Percentiles rank a stretch among this genome's conserved stretches.
Evolutionary conservation across 2,329 filamentous ascomycete species (phyloP).

Genomic region (Ilyonectria robusta): DNA sequence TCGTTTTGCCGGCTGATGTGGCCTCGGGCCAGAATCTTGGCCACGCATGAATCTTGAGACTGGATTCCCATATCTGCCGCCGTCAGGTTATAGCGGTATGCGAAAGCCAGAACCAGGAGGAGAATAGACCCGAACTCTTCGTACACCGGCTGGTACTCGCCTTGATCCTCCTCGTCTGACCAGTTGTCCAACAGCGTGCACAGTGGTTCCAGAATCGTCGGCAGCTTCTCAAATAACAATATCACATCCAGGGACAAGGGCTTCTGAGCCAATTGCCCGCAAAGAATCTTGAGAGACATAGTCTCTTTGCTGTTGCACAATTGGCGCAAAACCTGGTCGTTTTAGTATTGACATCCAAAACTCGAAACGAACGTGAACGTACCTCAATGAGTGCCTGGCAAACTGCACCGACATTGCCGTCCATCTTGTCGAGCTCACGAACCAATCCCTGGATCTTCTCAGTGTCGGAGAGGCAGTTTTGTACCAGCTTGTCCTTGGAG

Average conservation of each 20-base stretch:
- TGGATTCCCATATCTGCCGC: conserved; percentile 74
- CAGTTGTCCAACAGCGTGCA: conserved; percentile 84
- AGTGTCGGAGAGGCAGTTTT: conserved; percentile 82
- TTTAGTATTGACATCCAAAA: conserved; percentile 12
- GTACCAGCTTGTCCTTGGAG: conserved; percentile 82
- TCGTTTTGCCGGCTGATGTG: conserved; percentile 70
- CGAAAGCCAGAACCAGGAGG: conserved; percentile 79
- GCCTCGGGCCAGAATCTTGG: conserved; percentile 73
- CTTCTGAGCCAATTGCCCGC: conserved; percentile 79
- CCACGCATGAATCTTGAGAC: conserved; percentile 75
- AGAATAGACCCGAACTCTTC: conserved; percentile 87
- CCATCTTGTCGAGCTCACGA: conserved; percentile 87
- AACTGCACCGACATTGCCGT: conserved; percentile 91
- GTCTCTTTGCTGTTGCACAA: conserved; percentile 83
- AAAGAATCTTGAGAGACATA: conserved; percentile 83
- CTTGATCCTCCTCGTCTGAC: conserved; percentile 86
- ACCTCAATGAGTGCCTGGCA: conserved; percentile 83
- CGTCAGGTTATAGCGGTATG: conserved; percentile 80
- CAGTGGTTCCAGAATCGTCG: conserved; percentile 79
- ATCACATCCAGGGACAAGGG: conserved; percentile 81
- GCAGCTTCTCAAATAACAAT: conserved; percentile 80
- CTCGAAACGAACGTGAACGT: conserved; percentile 37
- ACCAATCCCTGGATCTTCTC: conserved; percentile 83
- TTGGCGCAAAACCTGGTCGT: conserved; percentile 73
- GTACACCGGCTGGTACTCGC: conserved; percentile 87